phyloP scores from a whole-genome alignment of 2,329 filamentous ascomycete species.

The Neonectria coccinea region DNA sequence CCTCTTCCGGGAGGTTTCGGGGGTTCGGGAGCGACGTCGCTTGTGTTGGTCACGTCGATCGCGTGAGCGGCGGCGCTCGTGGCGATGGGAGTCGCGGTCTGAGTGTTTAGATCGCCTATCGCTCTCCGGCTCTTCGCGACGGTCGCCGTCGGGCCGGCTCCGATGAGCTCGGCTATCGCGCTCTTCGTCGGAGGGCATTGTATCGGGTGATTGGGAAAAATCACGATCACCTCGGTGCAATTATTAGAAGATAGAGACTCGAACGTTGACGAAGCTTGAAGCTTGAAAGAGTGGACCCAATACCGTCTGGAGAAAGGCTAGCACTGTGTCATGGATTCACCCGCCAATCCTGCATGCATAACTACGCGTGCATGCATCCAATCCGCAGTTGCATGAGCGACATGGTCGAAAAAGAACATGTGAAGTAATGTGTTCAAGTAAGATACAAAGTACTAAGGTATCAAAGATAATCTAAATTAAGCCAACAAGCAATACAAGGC shows the following conservation, averaged over 20 bases:
- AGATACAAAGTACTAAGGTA: neutral
- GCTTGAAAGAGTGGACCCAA: constrained; percentile 16
- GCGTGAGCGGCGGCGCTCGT: constrained; percentile 46
- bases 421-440: constrained; percentile 23
- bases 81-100: constrained; percentile 41
- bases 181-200: constrained; percentile 48
- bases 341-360: constrained; percentile 22
- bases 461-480: constrained; percentile 25
- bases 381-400: constrained; percentile 18
- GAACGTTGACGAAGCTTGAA: constrained; percentile 9
- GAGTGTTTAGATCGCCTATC: constrained; percentile 40
- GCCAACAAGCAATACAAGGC: constrained; percentile 16
- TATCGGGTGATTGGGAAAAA: neutral
- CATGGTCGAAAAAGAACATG: constrained; percentile 6
- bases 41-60: constrained; percentile 46
- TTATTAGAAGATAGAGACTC: neutral
- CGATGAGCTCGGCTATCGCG: constrained; percentile 29
- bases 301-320: constrained; percentile 1
- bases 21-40: constrained; percentile 49
- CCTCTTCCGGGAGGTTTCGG: constrained; percentile 44
- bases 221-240: neutral
- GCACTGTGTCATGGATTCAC: constrained; percentile 18
- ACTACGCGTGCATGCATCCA: constrained; percentile 7
- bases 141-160: constrained; percentile 37
- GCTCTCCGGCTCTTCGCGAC: constrained; percentile 29